A percentile compares a stretch with the other conserved stretches of the same genome.
Evolutionary conservation across 2,329 filamentous ascomycete genomes (phyloP).

Genomic region (Atkinsonella hypoxylon): DNA sequence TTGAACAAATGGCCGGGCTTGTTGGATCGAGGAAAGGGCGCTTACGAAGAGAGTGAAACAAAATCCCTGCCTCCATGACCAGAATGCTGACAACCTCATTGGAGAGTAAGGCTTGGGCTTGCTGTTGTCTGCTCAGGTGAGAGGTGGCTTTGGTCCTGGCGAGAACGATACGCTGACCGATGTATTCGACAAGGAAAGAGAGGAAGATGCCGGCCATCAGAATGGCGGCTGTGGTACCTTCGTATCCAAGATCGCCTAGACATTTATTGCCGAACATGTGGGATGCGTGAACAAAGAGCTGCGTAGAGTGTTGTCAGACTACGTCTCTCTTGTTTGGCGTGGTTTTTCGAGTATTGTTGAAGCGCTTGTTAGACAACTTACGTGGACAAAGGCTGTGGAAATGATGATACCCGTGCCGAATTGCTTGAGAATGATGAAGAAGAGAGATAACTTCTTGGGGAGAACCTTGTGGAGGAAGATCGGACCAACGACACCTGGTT

Average conservation of each 20-base stretch:
- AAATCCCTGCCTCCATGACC: constrained; percentile 60
- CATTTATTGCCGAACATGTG: constrained; percentile 65
- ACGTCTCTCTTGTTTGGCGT: neutral
- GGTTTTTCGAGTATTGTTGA: too few relatives aligned
- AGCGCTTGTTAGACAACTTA: constrained; percentile 20
- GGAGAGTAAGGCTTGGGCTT: constrained; percentile 16
- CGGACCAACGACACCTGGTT: constrained; percentile 47
- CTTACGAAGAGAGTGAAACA: constrained; percentile 62
- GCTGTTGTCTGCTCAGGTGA: constrained; percentile 14
- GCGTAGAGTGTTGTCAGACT: constrained; percentile 1
- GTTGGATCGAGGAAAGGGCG: neutral
- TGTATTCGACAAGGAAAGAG: constrained; percentile 59
- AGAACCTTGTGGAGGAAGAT: constrained; percentile 50
- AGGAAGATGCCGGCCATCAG: constrained; percentile 64
- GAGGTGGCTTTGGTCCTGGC: constrained; percentile 19
- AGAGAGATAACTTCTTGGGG: constrained; percentile 32
- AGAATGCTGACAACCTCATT: constrained; percentile 47
- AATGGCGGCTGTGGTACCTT: constrained; percentile 57
- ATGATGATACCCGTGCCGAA: constrained; percentile 65
- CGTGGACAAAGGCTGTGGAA: constrained; percentile 58
- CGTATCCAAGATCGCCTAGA: constrained; percentile 52
- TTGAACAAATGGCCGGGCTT: neutral
- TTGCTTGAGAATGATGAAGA: constrained; percentile 57
- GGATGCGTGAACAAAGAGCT: constrained; percentile 61
- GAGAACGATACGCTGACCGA: constrained; percentile 46